These are phyloP conservation scores for Phytophthora nicotianae DNA, from an alignment of 352 stramenopile genomes.

Conservation along the genomic window DNA sequence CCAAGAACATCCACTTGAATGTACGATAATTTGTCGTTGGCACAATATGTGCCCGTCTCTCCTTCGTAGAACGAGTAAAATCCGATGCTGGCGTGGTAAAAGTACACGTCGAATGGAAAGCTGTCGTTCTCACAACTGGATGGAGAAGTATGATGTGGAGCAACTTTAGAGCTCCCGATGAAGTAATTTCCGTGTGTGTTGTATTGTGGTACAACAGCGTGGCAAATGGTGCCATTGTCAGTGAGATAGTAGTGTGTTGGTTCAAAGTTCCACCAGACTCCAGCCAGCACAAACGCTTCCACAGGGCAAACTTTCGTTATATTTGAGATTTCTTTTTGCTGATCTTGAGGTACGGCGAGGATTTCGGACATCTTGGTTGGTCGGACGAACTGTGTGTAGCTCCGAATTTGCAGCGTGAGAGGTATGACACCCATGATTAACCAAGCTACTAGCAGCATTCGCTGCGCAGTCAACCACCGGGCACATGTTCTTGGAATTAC, in stretches of 20 bases:
- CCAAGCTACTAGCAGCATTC: too few species aligned
- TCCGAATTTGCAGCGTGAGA: conserved; percentile 24
- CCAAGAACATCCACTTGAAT: conserved; percentile 15
- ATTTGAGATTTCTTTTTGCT: conserved; percentile 5
- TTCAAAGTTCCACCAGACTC: conserved; percentile 29
- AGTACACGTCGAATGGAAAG: neutral
- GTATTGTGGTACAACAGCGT: conserved; percentile 30
- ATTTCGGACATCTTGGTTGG: conserved; percentile 22
- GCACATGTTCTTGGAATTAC: too few species aligned
- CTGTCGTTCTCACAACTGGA: conserved; percentile 17
- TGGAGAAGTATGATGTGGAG: conserved; percentile 6
- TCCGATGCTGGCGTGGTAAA: conserved; percentile 32
- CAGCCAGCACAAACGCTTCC: conserved; percentile 7
- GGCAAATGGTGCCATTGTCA: conserved; percentile 12
- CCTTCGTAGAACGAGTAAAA: conserved; percentile 35
- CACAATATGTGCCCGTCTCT: conserved; percentile 24
- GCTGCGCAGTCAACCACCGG: too few species aligned
- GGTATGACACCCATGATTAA: conserved; percentile 11
- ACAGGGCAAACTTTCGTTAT: conserved; percentile 12
- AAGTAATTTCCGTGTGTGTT: conserved; percentile 34
- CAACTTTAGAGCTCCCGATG: conserved; percentile 5
- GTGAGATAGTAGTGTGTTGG: conserved; percentile 25
- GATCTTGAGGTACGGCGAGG: conserved; percentile 6
- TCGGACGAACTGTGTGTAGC: conserved; percentile 25
- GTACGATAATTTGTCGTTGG: conserved; percentile 12